Percentiles rank a stretch among this genome's conserved stretches.
phyloP scores from a whole-genome alignment of 257 asterid species.

The Solanum stenotomum region DNA sequence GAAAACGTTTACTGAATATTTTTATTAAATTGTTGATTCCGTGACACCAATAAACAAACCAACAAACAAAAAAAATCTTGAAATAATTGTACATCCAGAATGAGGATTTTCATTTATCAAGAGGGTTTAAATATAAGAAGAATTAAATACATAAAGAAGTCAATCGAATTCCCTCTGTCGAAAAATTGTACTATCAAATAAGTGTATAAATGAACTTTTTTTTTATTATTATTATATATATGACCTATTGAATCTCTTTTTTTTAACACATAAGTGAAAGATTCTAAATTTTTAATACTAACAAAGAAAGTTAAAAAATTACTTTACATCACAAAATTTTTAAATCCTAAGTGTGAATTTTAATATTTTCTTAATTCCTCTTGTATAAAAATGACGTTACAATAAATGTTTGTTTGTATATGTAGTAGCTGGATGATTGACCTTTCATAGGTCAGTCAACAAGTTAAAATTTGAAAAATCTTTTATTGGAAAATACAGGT shows the following conservation, averaged over 20 bases:
- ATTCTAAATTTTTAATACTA: neutral
- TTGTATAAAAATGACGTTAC: neutral
- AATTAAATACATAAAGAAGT: too few species aligned
- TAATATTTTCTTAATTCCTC: neutral
- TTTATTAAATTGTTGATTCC: neutral
- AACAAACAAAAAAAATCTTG: too few species aligned
- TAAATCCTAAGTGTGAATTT: neutral
- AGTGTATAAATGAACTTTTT: too few species aligned
- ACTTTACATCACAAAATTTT: neutral
- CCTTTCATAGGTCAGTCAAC: neutral
- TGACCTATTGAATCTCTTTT: neutral
- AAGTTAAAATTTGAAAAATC: neutral
- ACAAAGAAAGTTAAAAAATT: neutral
- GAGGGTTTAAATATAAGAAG: neutral
- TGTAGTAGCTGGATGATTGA: neutral
- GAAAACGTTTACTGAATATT: neutral
- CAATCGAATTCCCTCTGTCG: neutral
- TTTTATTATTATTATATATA: too few species aligned
- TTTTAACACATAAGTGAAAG: neutral
- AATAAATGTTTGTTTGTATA: neutral
- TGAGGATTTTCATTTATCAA: too few species aligned
- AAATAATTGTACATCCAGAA: neutral
- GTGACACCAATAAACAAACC: neutral
- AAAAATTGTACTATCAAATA: neutral
- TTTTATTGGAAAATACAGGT: neutral